Percentiles rank a stretch among this genome's conserved stretches.
phyloP scores from a whole-genome alignment of 768 basidiomycete genomes.

The Coprinellus aureogranulatus region DNA sequence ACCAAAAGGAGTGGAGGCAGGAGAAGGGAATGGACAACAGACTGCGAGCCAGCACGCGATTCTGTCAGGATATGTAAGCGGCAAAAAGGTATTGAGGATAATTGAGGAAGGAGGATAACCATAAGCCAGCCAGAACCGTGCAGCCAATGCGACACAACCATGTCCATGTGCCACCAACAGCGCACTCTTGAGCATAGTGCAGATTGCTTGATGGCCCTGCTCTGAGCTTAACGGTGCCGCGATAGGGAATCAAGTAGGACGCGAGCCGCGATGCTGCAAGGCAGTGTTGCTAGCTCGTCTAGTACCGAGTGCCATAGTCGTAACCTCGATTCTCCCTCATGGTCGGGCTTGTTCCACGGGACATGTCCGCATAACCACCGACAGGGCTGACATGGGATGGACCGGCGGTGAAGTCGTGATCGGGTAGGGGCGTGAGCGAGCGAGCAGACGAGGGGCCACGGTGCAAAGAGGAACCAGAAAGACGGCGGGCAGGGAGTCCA shows the following conservation, averaged over 20 bases:
- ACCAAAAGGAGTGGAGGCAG: not conserved
- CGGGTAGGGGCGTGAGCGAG: conserved; percentile 42
- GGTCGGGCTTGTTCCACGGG: conserved; percentile 70
- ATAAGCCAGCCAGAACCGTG: not conserved
- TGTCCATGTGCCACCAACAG: not conserved
- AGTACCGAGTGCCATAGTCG: conserved; percentile 1
- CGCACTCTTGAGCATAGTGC: no score
- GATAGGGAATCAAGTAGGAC: not conserved
- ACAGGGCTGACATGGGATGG: conserved; percentile 57
- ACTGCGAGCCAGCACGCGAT: not conserved
- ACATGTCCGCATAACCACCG: conserved; percentile 79
- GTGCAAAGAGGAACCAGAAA: conserved; percentile 66
- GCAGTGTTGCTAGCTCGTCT: not conserved
- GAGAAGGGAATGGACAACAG: not conserved
- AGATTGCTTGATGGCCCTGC: no score
- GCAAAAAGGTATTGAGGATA: no score
- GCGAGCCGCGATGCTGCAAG: not conserved
- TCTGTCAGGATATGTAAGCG: not conserved
- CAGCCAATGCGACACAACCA: not conserved
- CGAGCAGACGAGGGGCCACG: conserved; percentile 30
- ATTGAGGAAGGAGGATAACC: not conserved
- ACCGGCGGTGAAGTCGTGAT: conserved; percentile 78
- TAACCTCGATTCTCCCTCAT: conserved; percentile 34
- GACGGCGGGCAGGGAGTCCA: conserved; percentile 46
- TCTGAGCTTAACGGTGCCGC: no score